Percentiles rank a stretch among this genome's conserved stretches.
These are phyloP conservation scores for Kwoniella mangroviensis DNA, from an alignment of 768 basidiomycete species.

Conservation along the genomic window DNA sequence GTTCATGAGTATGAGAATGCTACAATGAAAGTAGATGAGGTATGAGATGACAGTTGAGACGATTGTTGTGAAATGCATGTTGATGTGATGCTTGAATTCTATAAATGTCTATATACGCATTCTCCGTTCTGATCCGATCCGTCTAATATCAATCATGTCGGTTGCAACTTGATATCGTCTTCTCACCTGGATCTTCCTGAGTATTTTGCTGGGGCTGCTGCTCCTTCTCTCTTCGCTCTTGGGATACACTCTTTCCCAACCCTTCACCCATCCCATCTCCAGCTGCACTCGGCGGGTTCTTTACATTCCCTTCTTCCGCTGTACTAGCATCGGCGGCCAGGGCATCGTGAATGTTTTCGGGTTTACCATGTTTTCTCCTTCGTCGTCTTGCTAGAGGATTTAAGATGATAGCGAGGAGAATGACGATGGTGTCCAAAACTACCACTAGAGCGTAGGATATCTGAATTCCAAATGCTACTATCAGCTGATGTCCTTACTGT, in stretches of 20 bases:
- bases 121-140: background rate
- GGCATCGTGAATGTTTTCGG: conserved; percentile 10
- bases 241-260: conserved; percentile 8
- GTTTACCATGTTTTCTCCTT: conserved; percentile 28
- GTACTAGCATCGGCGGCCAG: background rate
- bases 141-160: background rate
- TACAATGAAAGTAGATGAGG: background rate
- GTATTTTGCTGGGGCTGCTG: background rate
- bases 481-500: background rate
- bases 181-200: background rate
- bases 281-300: conserved; percentile 5
- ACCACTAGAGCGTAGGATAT: conserved; percentile 67
- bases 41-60: background rate
- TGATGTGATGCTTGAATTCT: background rate
- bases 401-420: conserved; percentile 68
- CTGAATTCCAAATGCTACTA: conserved; percentile 14
- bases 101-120: conserved; percentile 3
- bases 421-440: conserved; percentile 67
- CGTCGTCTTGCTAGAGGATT: conserved; percentile 63
- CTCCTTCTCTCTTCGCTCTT: conserved; percentile 1
- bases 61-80: background rate
- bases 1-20: background rate
- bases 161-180: background rate
- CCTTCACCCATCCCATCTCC: conserved; percentile 25
- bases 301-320: background rate